phyloP scores from a whole-genome alignment of 352 stramenopile species.

The Phytophthora sp. region DNA sequence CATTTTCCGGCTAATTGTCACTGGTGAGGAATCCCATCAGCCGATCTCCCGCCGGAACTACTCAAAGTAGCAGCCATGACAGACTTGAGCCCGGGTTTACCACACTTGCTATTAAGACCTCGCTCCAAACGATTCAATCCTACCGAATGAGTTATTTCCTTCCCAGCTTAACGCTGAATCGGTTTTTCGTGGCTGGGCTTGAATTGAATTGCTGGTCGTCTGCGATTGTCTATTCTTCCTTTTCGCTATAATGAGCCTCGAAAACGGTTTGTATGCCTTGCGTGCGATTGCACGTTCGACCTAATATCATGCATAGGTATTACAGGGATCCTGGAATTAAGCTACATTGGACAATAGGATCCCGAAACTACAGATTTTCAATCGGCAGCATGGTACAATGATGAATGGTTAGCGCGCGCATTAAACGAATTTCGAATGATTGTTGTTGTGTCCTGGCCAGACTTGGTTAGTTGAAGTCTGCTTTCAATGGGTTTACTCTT shows the following conservation, averaged over 20 bases:
- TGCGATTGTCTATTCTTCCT: conserved; percentile 1
- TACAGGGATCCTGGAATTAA: conserved; percentile 9
- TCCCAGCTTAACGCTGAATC: background rate
- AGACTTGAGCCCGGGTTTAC: no score
- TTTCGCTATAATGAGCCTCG: background rate
- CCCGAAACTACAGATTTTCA: conserved; percentile 13
- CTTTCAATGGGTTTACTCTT: conserved; percentile 20
- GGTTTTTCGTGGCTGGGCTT: background rate
- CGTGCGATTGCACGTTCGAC: conserved; percentile 27
- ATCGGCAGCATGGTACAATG: conserved; percentile 23
- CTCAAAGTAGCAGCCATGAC: no score
- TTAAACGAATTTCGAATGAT: conserved; percentile 34
- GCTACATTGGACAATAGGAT: conserved; percentile 30
- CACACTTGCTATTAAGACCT: no score
- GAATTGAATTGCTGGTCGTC: conserved; percentile 19
- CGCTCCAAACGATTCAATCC: conserved; percentile 5
- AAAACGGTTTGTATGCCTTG: conserved; percentile 26
- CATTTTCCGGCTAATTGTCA: no score
- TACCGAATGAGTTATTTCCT: conserved; percentile 10
- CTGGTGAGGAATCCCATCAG: no score
- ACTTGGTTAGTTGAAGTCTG: conserved; percentile 16
- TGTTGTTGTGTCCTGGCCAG: conserved; percentile 20
- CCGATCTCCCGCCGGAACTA: no score
- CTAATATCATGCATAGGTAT: conserved; percentile 31
- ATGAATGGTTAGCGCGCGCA: conserved; percentile 25